Base-by-base conservation (phyloP, 805 yeast genomes). In the Cyberlindnera amylophila region DNA sequence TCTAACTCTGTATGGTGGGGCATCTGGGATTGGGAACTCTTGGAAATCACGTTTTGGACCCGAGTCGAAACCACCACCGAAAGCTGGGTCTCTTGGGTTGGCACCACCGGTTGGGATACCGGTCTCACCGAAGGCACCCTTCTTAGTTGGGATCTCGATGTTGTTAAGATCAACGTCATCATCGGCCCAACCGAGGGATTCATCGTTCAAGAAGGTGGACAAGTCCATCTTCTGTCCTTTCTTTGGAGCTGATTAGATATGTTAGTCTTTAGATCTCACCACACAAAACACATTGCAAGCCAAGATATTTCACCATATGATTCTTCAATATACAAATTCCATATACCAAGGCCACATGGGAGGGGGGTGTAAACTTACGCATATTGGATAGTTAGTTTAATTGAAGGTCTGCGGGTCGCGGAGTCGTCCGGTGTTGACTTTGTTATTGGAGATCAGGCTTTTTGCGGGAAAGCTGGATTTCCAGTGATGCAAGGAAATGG, bases 1-100 rank as follows among this genome's bases (percentile, higher is more conserved):
- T 62, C 87, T 79, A n/a, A 96, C 97, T 57, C 86, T 83, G 74
- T 66, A 93, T 41, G 99, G 99, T 15, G 97, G 89, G 39, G 69
- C 74, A 55, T 88, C 91, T 35, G 99, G 99, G 47, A 93, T 74
- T 33, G 96, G 96, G 54, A 69, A 84, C 60, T 83, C 90, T 29
- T 70, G 72, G 65, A 86, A 76, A 49, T 75, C 78, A 51, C 69
- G 67, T 51, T 69, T 55, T 39, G 64, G 62, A 38, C 58, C 64
- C 39, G 56, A 45, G 24, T 65, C 58, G 44, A 55, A 42, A 33
- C 58, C 50, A 33, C 58, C 50, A 37, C 68, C 68, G 47, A 64
- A 58, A 13, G 70, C 66, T 33, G 72, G 69, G 47, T 66, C 71
- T 45, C 61, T 51, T 39, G 64, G 54, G 33, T 65, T 62, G 19